Base-by-base conservation (phyloP, 306 rosid genomes). In the Abrus precatorius region DNA sequence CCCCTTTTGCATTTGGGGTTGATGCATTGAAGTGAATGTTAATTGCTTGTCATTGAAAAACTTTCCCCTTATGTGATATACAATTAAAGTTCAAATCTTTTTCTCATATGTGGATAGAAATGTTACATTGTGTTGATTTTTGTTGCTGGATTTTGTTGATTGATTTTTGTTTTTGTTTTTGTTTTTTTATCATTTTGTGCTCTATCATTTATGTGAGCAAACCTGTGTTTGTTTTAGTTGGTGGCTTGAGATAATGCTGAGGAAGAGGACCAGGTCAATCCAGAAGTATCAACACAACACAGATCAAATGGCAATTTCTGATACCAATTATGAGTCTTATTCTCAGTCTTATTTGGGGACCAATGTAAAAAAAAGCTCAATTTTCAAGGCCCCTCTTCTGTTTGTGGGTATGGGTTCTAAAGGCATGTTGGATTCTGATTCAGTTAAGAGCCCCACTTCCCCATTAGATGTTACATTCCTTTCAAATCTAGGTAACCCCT, bases 401-500 rank as follows among this genome's bases (percentile, higher is more conserved):
- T 85, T 89, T 85, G 86, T 91, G 34, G 97, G 98, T 7, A 83
- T 89, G 74, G 80, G 83, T 62, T 66, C 88, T 66, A 88, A 82
- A 41, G 96, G 90, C 38, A 64, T 88, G 20, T 38, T 90, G 61
- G 98, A 94, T 75, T 88, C 85, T 82, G 98, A 94, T 83, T 91
- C 91, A 63, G 84, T 89, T 62, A 86, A 85, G 77, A 94, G 98
- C 73, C 98, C 98, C 66, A 94, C 96, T 57, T 94, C 98, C 53
- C 93, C 98, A 47, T 85, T 94, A 13, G 97, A 91, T 81, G 40
- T 85, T 75, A 80, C 89, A 83, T 83, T 88, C 14, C 86, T 92
- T 77, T 87, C 97, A 65, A 88, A 83, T 80, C 80, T 86, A 36
- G 88, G 92, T 40, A 87, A 87, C 81, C 52, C 90, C 36, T 69